These are phyloP conservation scores for Anacardium occidentale DNA, from an alignment of 345 rosid species.

Conservation along the genomic window DNA sequence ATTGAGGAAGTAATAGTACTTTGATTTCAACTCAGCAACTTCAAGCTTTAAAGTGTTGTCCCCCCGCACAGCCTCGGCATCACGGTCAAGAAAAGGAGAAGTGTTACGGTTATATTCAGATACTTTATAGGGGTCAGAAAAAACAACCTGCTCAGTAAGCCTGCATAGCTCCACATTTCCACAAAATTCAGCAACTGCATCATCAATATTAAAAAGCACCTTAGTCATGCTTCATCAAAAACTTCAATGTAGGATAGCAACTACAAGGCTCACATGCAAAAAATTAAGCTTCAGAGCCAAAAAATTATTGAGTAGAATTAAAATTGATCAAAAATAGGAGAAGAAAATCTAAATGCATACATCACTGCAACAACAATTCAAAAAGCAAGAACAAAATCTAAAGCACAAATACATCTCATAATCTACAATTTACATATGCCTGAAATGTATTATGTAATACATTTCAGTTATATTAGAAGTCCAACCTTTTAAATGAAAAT, in stretches of 20 bases:
- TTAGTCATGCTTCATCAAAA: constrained; percentile 19
- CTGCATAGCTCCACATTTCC: constrained; percentile 94
- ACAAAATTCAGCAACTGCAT: constrained; percentile 89
- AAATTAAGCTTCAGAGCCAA: neutral
- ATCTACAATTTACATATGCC: neutral
- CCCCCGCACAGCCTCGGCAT: constrained; percentile 73
- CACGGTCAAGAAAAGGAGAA: constrained; percentile 82
- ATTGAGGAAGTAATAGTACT: constrained; percentile 39
- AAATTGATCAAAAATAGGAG: neutral
- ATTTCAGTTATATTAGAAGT: no score
- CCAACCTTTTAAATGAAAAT: neutral
- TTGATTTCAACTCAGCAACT: constrained; percentile 84
- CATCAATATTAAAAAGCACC: constrained; percentile 18
- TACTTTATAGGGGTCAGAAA: constrained; percentile 85
- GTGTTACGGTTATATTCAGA: constrained; percentile 76
- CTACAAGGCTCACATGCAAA: no score
- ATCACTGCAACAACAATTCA: neutral
- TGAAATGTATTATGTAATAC: neutral
- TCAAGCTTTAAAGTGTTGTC: constrained; percentile 71
- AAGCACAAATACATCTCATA: neutral
- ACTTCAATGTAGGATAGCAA: neutral
- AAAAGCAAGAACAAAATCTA: neutral
- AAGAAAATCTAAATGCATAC: neutral
- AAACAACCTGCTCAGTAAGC: constrained; percentile 92
- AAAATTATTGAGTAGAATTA: neutral